These are phyloP conservation scores for Pseudotulostoma volvatum DNA, from an alignment of 495 filamentous ascomycete genomes.

Conservation along the genomic window DNA sequence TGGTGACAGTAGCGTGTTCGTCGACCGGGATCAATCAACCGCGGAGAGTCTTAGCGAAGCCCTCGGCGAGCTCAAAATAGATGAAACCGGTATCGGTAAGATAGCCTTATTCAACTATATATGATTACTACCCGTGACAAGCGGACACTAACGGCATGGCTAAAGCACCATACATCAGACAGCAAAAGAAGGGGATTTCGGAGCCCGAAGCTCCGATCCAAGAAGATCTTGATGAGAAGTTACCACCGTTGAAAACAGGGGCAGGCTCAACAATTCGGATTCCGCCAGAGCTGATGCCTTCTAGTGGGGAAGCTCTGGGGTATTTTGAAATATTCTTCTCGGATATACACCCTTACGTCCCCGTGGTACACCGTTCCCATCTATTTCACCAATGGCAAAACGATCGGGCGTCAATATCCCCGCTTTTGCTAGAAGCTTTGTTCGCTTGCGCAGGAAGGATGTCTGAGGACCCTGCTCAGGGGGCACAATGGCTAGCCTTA, in stretches of 20 bases:
- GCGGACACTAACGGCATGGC: neutral
- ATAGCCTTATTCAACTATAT: slow-evolving; percentile 4
- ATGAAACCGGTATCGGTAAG: slow-evolving; percentile 78
- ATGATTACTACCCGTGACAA: neutral
- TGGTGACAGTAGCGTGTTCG: slow-evolving; percentile 18
- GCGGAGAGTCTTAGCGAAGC: slow-evolving; percentile 62
- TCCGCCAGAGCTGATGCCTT: slow-evolving; percentile 85
- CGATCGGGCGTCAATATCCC: slow-evolving; percentile 73
- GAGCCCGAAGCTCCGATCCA: slow-evolving; percentile 58
- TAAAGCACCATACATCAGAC: slow-evolving; percentile 72
- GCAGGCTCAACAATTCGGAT: slow-evolving; percentile 69
- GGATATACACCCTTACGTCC: slow-evolving; percentile 92
- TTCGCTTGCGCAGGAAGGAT: slow-evolving; percentile 82
- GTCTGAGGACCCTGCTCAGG: slow-evolving; percentile 66
- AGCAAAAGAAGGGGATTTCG: slow-evolving; percentile 46
- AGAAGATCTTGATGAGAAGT: slow-evolving; percentile 54
- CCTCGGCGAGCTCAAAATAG: slow-evolving; percentile 72
- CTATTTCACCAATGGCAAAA: slow-evolving; percentile 89
- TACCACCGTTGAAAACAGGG: slow-evolving; percentile 50
- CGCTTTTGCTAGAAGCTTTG: slow-evolving; percentile 82
- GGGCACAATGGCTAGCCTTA: slow-evolving; percentile 86
- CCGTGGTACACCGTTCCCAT: slow-evolving; percentile 67
- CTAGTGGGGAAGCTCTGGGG: slow-evolving; percentile 62
- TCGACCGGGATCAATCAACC: slow-evolving; percentile 46
- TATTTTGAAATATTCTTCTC: slow-evolving; percentile 90